These are phyloP conservation scores for Monosporascus sp. DNA, from an alignment of 2,329 filamentous ascomycete species.

Conservation along the genomic window DNA sequence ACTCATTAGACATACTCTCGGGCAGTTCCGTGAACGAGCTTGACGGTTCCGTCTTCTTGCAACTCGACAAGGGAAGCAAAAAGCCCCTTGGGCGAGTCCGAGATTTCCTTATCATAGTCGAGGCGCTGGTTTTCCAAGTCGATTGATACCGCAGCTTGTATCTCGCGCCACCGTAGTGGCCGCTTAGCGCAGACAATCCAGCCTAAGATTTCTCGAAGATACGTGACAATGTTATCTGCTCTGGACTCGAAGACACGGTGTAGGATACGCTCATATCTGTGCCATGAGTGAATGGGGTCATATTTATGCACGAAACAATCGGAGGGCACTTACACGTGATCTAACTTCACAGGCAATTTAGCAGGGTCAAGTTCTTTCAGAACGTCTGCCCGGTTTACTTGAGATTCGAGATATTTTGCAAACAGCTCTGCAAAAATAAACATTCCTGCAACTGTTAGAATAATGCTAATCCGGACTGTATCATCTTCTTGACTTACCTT, in stretches of 20 bases:
- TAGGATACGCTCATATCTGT: slow-evolving; percentile 22
- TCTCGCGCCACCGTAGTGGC: slow-evolving; percentile 30
- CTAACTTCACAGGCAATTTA: slow-evolving; percentile 14
- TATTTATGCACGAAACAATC: not conserved
- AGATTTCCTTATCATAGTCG: slow-evolving; percentile 18
- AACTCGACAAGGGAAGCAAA: slow-evolving; percentile 28
- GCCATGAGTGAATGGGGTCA: not conserved
- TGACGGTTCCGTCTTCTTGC: slow-evolving; percentile 17
- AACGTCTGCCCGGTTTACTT: slow-evolving; percentile 14
- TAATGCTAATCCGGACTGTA: not conserved
- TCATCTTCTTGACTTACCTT: slow-evolving; percentile 7
- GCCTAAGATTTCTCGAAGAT: slow-evolving; percentile 23
- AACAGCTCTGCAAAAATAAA: slow-evolving; percentile 27
- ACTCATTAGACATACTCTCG: slow-evolving; percentile 15
- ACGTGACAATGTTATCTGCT: slow-evolving; percentile 1
- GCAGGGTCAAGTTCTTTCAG: slow-evolving; percentile 14
- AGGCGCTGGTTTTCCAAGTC: slow-evolving; percentile 20
- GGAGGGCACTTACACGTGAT: slow-evolving; percentile 11
- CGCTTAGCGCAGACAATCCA: slow-evolving; percentile 30
- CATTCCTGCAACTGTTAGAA: slow-evolving; percentile 17
- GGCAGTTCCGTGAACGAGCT: slow-evolving; percentile 29
- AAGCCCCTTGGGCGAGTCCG: slow-evolving; percentile 23
- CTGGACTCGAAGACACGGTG: slow-evolving; percentile 12
- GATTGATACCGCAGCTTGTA: slow-evolving; percentile 28
- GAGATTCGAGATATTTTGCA: slow-evolving; percentile 17